These are phyloP conservation scores for Daphne laureola DNA, from an alignment of 441 rosid genomes.

Conservation along the genomic window DNA sequence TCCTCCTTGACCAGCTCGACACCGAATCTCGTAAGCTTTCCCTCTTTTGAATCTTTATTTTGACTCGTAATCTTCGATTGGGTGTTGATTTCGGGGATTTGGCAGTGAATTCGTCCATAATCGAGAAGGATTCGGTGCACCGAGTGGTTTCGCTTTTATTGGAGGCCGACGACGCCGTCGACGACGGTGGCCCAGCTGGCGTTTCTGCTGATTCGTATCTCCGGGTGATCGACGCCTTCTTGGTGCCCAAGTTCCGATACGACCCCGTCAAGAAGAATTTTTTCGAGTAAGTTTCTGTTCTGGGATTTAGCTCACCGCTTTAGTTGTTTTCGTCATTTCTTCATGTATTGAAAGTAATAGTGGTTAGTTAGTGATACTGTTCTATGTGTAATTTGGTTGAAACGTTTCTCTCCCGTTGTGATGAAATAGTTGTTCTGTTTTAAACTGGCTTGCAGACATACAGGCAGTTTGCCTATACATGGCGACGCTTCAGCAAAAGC, in stretches of 20 bases:
- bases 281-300: slow-evolving; percentile 37
- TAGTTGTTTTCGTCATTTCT: background rate
- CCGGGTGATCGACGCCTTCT: slow-evolving; percentile 69
- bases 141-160: slow-evolving; percentile 42
- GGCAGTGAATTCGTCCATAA: slow-evolving; percentile 55
- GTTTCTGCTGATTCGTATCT: slow-evolving; percentile 32
- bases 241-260: slow-evolving; percentile 67
- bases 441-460: slow-evolving; percentile 33
- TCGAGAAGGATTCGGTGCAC: slow-evolving; percentile 61
- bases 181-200: slow-evolving; percentile 24
- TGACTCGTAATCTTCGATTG: background rate
- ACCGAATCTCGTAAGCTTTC: slow-evolving; percentile 35
- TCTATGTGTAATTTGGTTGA: background rate
- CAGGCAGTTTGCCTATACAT: slow-evolving; percentile 53
- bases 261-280: slow-evolving; percentile 76
- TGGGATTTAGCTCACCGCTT: background rate
- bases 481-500: slow-evolving; percentile 77
- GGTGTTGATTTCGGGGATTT: slow-evolving; percentile 8
- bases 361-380: background rate
- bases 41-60: background rate
- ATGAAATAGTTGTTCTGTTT: background rate
- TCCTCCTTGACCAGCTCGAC: slow-evolving; percentile 79
- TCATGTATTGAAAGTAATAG: background rate
- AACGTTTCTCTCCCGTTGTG: background rate
- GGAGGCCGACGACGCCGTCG: slow-evolving; percentile 62